These are phyloP conservation scores for Rhizophagus sp. DNA, from an alignment of 192 early-diverging fungal genomes.

Conservation along the genomic window DNA sequence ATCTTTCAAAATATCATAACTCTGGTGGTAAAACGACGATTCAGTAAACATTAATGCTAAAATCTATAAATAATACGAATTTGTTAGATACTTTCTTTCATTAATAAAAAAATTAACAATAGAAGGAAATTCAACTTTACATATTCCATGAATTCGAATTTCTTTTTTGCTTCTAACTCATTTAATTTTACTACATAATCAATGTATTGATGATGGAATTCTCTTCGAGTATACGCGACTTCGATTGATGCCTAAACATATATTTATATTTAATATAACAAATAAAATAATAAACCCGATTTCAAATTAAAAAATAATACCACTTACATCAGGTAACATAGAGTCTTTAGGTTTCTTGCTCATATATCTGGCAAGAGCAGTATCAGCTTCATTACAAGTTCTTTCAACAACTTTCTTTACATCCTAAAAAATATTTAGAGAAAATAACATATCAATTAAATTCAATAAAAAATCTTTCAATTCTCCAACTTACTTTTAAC, in stretches of 20 bases:
- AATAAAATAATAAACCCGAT: background rate
- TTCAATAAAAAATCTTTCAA: background rate
- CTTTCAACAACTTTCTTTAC: constrained; percentile 60
- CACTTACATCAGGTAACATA: constrained; percentile 56
- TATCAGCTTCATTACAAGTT: constrained; percentile 63
- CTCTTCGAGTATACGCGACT: constrained; percentile 62
- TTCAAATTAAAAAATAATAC: no score
- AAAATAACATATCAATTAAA: background rate
- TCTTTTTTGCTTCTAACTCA: constrained; percentile 70
- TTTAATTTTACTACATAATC: constrained; percentile 72
- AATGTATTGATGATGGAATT: constrained; percentile 62
- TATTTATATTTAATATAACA: background rate
- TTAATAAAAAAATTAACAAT: background rate
- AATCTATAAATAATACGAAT: constrained; percentile 42
- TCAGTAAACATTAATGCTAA: constrained; percentile 82
- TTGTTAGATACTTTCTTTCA: background rate
- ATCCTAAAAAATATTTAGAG: constrained; percentile 41
- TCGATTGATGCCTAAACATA: constrained; percentile 50
- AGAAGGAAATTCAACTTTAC: constrained; percentile 37
- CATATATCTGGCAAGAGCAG: constrained; percentile 61
- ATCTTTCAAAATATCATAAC: constrained; percentile 75
- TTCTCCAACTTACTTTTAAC: constrained; percentile 44
- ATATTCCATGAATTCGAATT: constrained; percentile 73
- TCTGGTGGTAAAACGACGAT: constrained; percentile 81
- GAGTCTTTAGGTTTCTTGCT: constrained; percentile 59